Evolutionary conservation across 176 grass and related monocot genomes (phyloP).

Genomic region (Ananas comosus): DNA sequence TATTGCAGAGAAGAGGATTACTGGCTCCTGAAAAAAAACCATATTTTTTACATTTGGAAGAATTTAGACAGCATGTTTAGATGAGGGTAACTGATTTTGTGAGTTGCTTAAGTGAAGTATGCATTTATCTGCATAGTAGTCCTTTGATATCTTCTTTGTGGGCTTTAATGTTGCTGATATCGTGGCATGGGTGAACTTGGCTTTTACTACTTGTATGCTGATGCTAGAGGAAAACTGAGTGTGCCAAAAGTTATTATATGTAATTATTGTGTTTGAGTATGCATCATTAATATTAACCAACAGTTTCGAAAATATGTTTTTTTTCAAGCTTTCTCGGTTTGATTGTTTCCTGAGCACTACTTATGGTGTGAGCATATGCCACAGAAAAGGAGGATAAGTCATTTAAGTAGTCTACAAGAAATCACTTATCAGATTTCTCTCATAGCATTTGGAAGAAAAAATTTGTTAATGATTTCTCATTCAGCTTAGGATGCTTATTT

Average conservation of each 20-base stretch:
- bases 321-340: too few relatives aligned
- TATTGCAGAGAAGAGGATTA: neutral
- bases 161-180: neutral
- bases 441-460: neutral
- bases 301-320: too few relatives aligned
- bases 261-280: too few relatives aligned
- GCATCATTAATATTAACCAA: too few relatives aligned
- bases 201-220: too few relatives aligned
- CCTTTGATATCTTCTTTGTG: neutral
- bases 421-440: neutral
- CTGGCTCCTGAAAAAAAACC: neutral
- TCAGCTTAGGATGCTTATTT: neutral
- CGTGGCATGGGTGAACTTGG: too few relatives aligned
- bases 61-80: neutral
- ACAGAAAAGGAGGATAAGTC: neutral
- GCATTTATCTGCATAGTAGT: neutral
- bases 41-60: neutral
- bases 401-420: neutral
- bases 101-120: neutral
- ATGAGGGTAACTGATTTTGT: neutral
- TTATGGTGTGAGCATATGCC: neutral
- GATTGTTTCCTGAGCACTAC: too few relatives aligned
- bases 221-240: too few relatives aligned
- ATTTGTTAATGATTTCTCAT: neutral
- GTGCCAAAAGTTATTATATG: too few relatives aligned